A percentile compares a stretch with the other conserved stretches of the same genome.
Evolutionary conservation across 2,329 filamentous ascomycete genomes (phyloP).

Genomic region (Bipolaris bicolor): DNA sequence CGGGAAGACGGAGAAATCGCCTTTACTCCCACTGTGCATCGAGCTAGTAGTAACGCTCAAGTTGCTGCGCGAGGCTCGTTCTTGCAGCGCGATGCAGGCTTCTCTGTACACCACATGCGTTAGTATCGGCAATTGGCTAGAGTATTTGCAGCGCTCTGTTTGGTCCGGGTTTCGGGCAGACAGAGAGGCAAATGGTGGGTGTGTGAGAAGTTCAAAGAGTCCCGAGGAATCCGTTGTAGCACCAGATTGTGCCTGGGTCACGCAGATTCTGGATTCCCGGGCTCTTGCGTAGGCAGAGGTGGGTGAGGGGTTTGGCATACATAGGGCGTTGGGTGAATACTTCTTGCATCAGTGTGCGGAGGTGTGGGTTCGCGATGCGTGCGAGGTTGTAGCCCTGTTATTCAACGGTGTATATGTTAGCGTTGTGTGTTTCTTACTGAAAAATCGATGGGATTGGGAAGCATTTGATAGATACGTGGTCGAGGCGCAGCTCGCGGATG

Average conservation of each 20-base stretch:
- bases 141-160: too few species aligned
- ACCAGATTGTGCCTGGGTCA: constrained; percentile 6
- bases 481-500: constrained; percentile 37
- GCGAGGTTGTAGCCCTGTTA: constrained; percentile 28
- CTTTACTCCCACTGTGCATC: too few species aligned
- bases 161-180: neutral
- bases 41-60: too few species aligned
- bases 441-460: too few species aligned
- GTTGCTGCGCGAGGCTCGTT: neutral
- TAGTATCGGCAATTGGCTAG: neutral
- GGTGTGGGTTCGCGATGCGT: constrained; percentile 18
- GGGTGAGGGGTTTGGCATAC: constrained; percentile 8
- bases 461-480: constrained; percentile 25
- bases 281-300: constrained; percentile 4
- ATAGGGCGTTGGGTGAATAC: constrained; percentile 7
- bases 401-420: neutral
- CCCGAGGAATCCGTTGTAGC: neutral
- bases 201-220: neutral
- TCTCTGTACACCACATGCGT: constrained; percentile 4
- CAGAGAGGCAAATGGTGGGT: neutral
- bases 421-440: neutral
- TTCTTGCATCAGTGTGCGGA: constrained; percentile 24
- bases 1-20: neutral
- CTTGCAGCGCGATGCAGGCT: neutral
- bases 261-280: constrained; percentile 8